A percentile compares a stretch with the other conserved stretches of the same genome.
These are phyloP conservation scores for Tephrocybe sp. DNA, from an alignment of 768 basidiomycete genomes.

Conservation along the genomic window DNA sequence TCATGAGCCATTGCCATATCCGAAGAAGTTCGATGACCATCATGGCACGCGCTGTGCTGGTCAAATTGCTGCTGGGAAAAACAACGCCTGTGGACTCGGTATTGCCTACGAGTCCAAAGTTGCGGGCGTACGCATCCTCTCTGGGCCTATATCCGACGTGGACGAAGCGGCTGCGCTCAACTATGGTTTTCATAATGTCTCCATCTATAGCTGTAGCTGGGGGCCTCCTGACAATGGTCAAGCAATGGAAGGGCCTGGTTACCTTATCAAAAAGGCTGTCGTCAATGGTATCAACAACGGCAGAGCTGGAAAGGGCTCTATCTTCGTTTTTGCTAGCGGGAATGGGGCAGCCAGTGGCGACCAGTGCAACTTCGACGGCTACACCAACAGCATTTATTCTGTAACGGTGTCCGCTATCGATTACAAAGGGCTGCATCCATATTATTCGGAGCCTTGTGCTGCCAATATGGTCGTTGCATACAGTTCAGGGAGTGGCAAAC, in stretches of 20 bases:
- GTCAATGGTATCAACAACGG: conserved; percentile 93
- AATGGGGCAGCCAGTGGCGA: conserved; percentile 91
- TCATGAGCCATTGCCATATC: conserved; percentile 83
- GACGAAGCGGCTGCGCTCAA: conserved; percentile 97
- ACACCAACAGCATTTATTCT: conserved; percentile 96
- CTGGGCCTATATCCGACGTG: conserved; percentile 90
- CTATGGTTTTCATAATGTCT: conserved; percentile 88
- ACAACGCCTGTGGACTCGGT: conserved; percentile 92
- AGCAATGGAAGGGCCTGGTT: conserved; percentile 92
- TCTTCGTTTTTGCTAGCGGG: conserved; percentile 97
- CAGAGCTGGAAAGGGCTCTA: conserved; percentile 83
- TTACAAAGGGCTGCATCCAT: conserved; percentile 90
- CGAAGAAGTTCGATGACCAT: conserved; percentile 86
- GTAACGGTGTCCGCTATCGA: conserved; percentile 97
- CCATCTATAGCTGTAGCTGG: conserved; percentile 97
- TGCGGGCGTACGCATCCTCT: conserved; percentile 93
- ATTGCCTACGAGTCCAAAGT: conserved; percentile 91
- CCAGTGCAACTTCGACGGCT: conserved; percentile 99
- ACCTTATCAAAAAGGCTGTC: conserved; percentile 91
- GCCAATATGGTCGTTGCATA: conserved; percentile 97
- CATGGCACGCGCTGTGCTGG: conserved; percentile 99
- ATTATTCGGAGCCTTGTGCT: conserved; percentile 96
- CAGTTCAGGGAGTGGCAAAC: conserved; percentile 90
- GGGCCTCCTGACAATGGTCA: conserved; percentile 94
- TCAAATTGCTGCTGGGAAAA: conserved; percentile 91